Base-by-base conservation (phyloP, 768 basidiomycete species). In the Butyriboletus loyo region DNA sequence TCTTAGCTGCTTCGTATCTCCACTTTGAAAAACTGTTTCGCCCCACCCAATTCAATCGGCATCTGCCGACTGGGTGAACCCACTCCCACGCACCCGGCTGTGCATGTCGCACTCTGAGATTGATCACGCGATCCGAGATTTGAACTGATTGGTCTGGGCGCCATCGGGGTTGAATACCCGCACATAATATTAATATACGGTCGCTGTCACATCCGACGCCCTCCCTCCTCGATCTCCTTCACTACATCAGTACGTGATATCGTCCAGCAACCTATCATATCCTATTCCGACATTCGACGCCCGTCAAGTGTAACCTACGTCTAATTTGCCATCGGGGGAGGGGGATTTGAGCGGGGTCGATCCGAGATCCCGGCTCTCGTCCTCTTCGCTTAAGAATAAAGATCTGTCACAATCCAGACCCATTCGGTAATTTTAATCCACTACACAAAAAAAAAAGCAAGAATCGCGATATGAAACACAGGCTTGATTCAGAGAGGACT, bases 1-100 rank as follows among this genome's bases (percentile, higher is more conserved):
- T 54, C 55, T 42, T 45, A 38, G 36, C 47, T n/a, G 54, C 52
- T 34, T 51, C 54, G 42, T 65, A 64, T 66, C 65, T 58, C 65
- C 61, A 58, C 61, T 55, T 24, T 52, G 28, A 41, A 28, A 27
- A 38, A 24, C 40, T 19, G 37, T 45, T 21, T 17, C 17, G 54
- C 50, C 47, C 57, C 57, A 53, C 55, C 7, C 58, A 43, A 66
- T 70, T 70, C 61, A 70, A 35, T 70, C 66, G 66, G 66, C 44
- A 54, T 47, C 2, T 35, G 10, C 66, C 66, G 66, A 22, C 38
- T 45, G 35, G 28, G 1, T 10, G 2, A 25, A 1, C 1, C n/a
- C 28, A 27, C 50, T 69, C 66, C 49, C 66, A 69, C 68, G 67
- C 47, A 39, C 17, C 46, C 54, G 66, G 66, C 66, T 65, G 60